phyloP scores from a whole-genome alignment of 352 stramenopile genomes.

The Thalassiosira tumida region DNA sequence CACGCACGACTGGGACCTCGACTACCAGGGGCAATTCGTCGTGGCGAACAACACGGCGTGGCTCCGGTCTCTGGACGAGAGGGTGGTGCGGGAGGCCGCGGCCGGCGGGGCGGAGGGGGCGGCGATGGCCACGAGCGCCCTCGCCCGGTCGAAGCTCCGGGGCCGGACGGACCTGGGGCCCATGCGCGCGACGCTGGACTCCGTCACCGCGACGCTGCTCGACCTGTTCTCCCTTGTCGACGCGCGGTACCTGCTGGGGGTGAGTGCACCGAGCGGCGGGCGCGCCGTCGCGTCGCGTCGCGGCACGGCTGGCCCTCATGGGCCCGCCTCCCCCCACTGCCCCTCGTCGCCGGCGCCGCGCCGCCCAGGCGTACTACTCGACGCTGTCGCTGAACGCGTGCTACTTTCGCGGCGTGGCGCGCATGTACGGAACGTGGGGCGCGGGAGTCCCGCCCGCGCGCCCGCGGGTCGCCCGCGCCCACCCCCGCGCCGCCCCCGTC shows the following conservation, averaged over 20 bases:
- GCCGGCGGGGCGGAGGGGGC: too few relatives aligned
- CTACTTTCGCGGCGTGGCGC: slow-evolving; percentile 70
- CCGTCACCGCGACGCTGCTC: slow-evolving; percentile 62
- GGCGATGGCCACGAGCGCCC: slow-evolving; percentile 34
- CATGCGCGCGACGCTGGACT: slow-evolving; percentile 50
- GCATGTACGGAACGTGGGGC: slow-evolving; percentile 68
- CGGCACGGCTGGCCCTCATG: too few relatives aligned
- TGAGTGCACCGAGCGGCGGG: too few relatives aligned
- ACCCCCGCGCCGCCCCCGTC: too few relatives aligned
- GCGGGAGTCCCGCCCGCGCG: too few relatives aligned
- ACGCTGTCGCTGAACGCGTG: slow-evolving; percentile 76
- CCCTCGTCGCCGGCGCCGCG: too few relatives aligned
- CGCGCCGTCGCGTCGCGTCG: too few relatives aligned
- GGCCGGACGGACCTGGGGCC: slow-evolving; percentile 47
- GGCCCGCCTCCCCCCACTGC: too few relatives aligned
- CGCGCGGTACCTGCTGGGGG: slow-evolving; percentile 71
- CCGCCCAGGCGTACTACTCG: slow-evolving; percentile 72
- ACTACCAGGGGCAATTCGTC: slow-evolving; percentile 73
- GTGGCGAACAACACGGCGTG: slow-evolving; percentile 73
- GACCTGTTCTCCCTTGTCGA: slow-evolving; percentile 77
- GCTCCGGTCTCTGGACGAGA: slow-evolving; percentile 52
- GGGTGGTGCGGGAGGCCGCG: too few relatives aligned
- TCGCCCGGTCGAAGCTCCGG: slow-evolving; percentile 45
- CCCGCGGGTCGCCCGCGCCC: too few relatives aligned
- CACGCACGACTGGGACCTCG: slow-evolving; percentile 74